Evolutionary conservation across 2,329 filamentous ascomycete genomes (phyloP).

Genomic region (Aspergillus alliaceus): DNA sequence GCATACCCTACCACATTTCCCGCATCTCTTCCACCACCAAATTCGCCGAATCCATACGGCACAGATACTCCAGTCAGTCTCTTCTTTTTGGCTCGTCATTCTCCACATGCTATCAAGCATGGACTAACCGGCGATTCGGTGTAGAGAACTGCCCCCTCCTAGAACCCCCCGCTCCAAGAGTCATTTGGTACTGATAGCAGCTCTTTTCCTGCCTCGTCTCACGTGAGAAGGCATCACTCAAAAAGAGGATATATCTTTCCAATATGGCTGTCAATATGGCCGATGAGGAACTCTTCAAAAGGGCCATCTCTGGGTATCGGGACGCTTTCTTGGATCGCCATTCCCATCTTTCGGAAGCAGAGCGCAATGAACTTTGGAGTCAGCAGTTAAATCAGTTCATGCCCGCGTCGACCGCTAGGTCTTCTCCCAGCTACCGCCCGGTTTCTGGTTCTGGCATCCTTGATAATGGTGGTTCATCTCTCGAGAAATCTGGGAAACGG

Average conservation of each 20-base stretch:
- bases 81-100: slow-evolving; percentile 11
- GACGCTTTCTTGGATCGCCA: slow-evolving; percentile 43
- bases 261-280: slow-evolving; percentile 37
- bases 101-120: background rate
- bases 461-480: slow-evolving; percentile 20
- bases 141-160: slow-evolving; percentile 9
- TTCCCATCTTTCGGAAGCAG: slow-evolving; percentile 41
- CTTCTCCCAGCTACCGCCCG: slow-evolving; percentile 20
- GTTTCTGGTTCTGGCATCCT: slow-evolving; percentile 19
- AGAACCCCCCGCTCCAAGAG: slow-evolving; percentile 4
- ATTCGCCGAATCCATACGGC: background rate
- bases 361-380: slow-evolving; percentile 43
- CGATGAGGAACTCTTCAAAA: slow-evolving; percentile 42
- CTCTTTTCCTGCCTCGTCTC: slow-evolving; percentile 12
- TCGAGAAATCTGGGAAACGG: slow-evolving; percentile 42
- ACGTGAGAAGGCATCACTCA: slow-evolving; percentile 12
- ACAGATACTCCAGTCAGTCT: slow-evolving; percentile 6
- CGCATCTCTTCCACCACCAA: background rate
- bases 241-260: slow-evolving; percentile 18
- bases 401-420: slow-evolving; percentile 21
- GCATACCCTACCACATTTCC: slow-evolving; percentile 15
- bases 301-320: slow-evolving; percentile 43
- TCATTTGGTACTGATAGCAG: slow-evolving; percentile 34
- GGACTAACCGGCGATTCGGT: background rate
- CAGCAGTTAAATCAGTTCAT: slow-evolving; percentile 41